Base-by-base conservation (phyloP, 2,329 filamentous ascomycete species). In the Arthroderma sp. region DNA sequence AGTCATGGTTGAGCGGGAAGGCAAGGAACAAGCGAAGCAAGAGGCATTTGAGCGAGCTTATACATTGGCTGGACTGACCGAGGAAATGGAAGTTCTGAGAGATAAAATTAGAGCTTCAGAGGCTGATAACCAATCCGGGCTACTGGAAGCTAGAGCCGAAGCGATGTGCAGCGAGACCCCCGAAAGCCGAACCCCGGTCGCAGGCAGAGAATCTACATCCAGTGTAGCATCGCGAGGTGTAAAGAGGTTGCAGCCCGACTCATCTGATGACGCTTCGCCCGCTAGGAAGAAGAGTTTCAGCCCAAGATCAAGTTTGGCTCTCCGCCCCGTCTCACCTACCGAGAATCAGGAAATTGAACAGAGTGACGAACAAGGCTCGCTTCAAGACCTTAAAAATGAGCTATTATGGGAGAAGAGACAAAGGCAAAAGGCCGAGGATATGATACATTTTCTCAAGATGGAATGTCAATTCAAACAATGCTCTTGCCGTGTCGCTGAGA, bases 371-470 rank as follows among this genome's bases (percentile, higher is more conserved):
- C 28, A 28, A 30, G 38, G 68, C 49, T 57, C 66, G n/a, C 53
- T 78, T 22, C 54, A 61, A 2, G 55, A 61, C 2, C 50, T 70
- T 7, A 66, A 70, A 46, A 66, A 73, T 37, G 69, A 77, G 45
- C 63, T 80, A 3, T 56, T 62, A 28, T 58, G 59, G 29, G 75
- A 80, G 57, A 68, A 65, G 51, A 65, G 65, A 38, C 60, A 70
- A 44, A 66, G 74, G 48, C 58, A 63, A 44, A 66, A 71, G 29
- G 74, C 74, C 0, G 70, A 78, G 50, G 74, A 77, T 29, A 68
- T 77, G 61, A 65, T 79, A 2, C 57, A 70, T 30, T 70, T 69
- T 48, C 53, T 72, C 58, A 66, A 66, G 38, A 65, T 71, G 54
- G 67, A 71, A 50, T 72, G 69, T 45, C 66, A 70, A 50, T 70